Base-by-base conservation (phyloP, 257 asterid genomes). In the Fraxinus cuspidata region DNA sequence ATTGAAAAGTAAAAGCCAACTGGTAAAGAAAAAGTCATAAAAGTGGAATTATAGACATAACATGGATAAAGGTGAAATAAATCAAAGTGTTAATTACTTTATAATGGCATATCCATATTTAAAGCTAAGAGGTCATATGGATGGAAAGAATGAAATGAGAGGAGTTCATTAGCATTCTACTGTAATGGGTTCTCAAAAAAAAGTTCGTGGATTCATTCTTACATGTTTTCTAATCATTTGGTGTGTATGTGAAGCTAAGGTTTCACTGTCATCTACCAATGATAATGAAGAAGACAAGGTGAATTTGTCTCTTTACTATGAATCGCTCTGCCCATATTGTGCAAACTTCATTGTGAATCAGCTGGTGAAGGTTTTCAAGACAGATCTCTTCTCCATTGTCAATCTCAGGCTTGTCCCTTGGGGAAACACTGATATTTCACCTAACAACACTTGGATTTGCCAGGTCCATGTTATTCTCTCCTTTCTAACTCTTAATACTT, bases 301-400 rank as follows among this genome's bases (percentile, higher is more conserved):
- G 15, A 84, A 66, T 47, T 19, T 92, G 29, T 84, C 91, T 6
- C 72, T 94, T 35, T 94, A 92, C 85, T 94, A 94, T 29, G 99
- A 94, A 80, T 81, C 97, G 0, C 84, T 94, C 11, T 94, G 99
- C 86, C 99, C 99, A 2, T 92, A 76, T n/a, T 92, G 97, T 66
- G 97, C 99, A 32, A 80, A 80, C 80, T 94, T 94, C 93, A 94
- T 92, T 9, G 96, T 91, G 63, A 87, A 89, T 75, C 82, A 90
- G 60, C 87, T 94, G 44, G 84, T 82, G 64, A 91, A 87, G 85
- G 72, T 92, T 67, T 88, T 94, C 28, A 73, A 87, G 82, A 90
- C 97, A 44, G 97, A 91, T 90, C 92, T 94, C 77, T 71, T 81
- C 82, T 80, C 85, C 83, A 71, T 90, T 40, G 96, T 94, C 75